Base-by-base conservation (phyloP, 1,284 basidiomycete species). In the Ganoderma resinaceum region DNA sequence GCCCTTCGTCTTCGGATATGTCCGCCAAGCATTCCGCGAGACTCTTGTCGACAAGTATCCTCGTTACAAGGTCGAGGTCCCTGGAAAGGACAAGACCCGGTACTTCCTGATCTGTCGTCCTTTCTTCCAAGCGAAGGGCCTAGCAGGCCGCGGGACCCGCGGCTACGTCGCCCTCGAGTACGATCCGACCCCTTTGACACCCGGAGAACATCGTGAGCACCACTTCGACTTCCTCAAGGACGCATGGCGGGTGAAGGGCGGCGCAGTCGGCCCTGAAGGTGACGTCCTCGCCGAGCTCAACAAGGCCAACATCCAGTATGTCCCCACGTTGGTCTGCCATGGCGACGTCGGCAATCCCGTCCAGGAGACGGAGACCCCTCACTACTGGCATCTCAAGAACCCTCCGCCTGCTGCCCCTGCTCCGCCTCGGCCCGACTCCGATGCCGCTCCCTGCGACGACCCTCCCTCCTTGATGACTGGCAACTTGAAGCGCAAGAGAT, bases 141-240 rank as follows among this genome's bases (percentile, higher is more conserved):
- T 68, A 11, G 60, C 60, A 0, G 67, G 67, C 3, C 59, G 63
- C 1, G 63, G 59, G n/a, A 69, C 68, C 2, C 52, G 61, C 3
- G 65, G 68, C 3, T 69, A 66, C 12, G 57, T 69, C 61, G 68
- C 64, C 23, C 12, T 35, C 20, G 55, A 38, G 33, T 58, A 35
- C 20, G 55, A n/a, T n/a, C n/a, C n/a, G n/a, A n/a, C n/a, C n/a
- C n/a, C n/a, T n/a, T n/a, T n/a, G n/a, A n/a, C n/a, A n/a, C n/a
- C n/a, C n/a, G n/a, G n/a, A n/a, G n/a, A n/a, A n/a, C n/a, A n/a
- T n/a, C n/a, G n/a, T n/a, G n/a, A n/a, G n/a, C n/a, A n/a, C n/a
- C n/a, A n/a, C n/a, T n/a, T n/a, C 2, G 9, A 35, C 55, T 65
- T 29, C 23, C 49, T 68, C 11, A 68, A 68, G 62, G 66, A 68